A percentile compares a stretch with the other conserved stretches of the same genome.
Conservation (phyloP, 1,139 yeast species). For the Spathaspora jeffriesii region DNA sequence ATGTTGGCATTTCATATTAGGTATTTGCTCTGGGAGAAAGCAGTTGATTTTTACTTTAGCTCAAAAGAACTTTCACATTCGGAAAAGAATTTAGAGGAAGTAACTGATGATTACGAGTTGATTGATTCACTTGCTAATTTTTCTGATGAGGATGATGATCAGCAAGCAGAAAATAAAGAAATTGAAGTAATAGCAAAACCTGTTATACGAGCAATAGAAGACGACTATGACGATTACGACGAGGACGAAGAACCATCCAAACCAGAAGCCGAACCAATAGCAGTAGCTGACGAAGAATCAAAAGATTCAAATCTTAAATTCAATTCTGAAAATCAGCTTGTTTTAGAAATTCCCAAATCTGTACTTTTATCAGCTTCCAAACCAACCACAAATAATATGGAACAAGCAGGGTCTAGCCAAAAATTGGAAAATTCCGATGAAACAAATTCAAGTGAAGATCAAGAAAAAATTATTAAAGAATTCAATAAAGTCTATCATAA, state of each 20-base stretch:
- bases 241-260: slow-evolving; percentile 25
- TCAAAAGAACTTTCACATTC: slow-evolving; percentile 29
- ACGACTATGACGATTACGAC: slow-evolving; percentile 43
- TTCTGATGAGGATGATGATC: slow-evolving; percentile 19
- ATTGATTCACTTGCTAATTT: slow-evolving; percentile 32
- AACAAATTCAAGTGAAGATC: slow-evolving; percentile 24
- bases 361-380: slow-evolving; percentile 15
- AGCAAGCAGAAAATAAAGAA: slow-evolving; percentile 19
- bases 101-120: slow-evolving; percentile 37
- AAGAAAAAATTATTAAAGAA: slow-evolving; percentile 39
- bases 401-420: slow-evolving; percentile 10
- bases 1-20: slow-evolving; percentile 64
- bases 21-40: slow-evolving; percentile 74
- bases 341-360: slow-evolving; percentile 32
- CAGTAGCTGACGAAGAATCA: slow-evolving; percentile 8
- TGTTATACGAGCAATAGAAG: slow-evolving; percentile 34
- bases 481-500: slow-evolving; percentile 72
- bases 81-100: slow-evolving; percentile 28
- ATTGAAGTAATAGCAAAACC: slow-evolving; percentile 19
- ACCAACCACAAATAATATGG: background rate
- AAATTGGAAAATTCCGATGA: slow-evolving; percentile 5
- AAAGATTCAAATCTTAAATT: slow-evolving; percentile 9
- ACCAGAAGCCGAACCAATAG: slow-evolving; percentile 8
- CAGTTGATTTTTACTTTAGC: slow-evolving; percentile 54
- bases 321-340: slow-evolving; percentile 29